Conservation (phyloP, 176 grass and related monocot genomes). For the Oryza officinalis region DNA sequence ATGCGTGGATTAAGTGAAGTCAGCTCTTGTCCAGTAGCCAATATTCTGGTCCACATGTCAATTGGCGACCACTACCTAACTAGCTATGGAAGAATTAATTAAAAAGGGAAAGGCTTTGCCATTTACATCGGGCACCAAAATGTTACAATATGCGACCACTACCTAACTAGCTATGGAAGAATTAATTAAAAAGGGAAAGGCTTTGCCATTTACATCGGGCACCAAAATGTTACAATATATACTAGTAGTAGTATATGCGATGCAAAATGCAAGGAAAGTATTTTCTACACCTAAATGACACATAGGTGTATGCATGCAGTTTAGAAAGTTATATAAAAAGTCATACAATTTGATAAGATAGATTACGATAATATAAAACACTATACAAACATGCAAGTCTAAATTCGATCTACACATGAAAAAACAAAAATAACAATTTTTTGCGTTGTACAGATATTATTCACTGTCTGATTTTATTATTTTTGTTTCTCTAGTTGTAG, state of each 20-base stretch:
- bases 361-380: too few relatives aligned
- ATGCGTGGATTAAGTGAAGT: conserved; percentile 10
- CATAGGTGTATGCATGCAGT: too few relatives aligned
- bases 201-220: background rate
- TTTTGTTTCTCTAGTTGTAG: too few relatives aligned
- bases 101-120: conserved; percentile 3
- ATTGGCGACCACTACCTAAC: background rate
- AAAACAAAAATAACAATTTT: too few relatives aligned
- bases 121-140: conserved; percentile 3
- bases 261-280: background rate
- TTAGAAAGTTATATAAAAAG: too few relatives aligned
- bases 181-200: background rate
- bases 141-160: background rate
- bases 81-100: conserved; percentile 6
- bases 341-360: too few relatives aligned
- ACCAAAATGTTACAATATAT: background rate
- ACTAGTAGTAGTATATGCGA: background rate
- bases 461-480: too few relatives aligned
- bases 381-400: too few relatives aligned
- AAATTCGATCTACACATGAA: too few relatives aligned
- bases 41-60: background rate
- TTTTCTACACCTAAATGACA: too few relatives aligned
- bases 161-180: conserved; percentile 7
- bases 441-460: too few relatives aligned
- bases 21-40: background rate